A percentile compares a stretch with the other conserved stretches of the same genome.
These are phyloP conservation scores for Penicillium lividum DNA, from an alignment of 495 filamentous ascomycete species.

Conservation along the genomic window DNA sequence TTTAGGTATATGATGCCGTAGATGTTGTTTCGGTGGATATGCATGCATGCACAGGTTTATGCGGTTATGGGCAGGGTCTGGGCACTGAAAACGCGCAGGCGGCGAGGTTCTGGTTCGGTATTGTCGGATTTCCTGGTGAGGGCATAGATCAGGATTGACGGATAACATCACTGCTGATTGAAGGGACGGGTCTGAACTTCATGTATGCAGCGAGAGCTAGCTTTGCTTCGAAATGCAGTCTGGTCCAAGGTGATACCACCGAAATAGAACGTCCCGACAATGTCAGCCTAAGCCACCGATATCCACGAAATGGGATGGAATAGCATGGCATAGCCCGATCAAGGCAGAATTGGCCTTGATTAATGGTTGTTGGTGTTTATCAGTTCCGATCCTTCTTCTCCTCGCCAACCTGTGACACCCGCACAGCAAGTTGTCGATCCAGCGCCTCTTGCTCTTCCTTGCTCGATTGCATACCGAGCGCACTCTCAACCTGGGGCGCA, in stretches of 20 bases:
- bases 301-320: too few species aligned
- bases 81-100: background rate
- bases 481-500: constrained; percentile 61
- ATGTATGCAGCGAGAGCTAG: background rate
- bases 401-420: constrained; percentile 39
- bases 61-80: background rate
- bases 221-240: background rate
- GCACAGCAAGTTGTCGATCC: constrained; percentile 50
- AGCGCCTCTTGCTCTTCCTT: constrained; percentile 61
- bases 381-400: constrained; percentile 20
- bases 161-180: background rate
- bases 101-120: constrained; percentile 1
- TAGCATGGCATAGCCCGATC: too few species aligned
- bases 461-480: constrained; percentile 61
- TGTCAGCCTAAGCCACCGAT: too few species aligned
- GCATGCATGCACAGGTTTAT: constrained; percentile 2
- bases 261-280: too few species aligned
- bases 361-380: background rate
- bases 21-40: background rate
- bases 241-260: background rate
- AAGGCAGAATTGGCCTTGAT: too few species aligned
- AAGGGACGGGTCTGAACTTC: background rate
- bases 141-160: background rate
- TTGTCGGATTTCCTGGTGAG: background rate
- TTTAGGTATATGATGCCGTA: background rate